Conservation (phyloP, 2,329 filamentous ascomycete genomes). For the Phialophora chinensis region DNA sequence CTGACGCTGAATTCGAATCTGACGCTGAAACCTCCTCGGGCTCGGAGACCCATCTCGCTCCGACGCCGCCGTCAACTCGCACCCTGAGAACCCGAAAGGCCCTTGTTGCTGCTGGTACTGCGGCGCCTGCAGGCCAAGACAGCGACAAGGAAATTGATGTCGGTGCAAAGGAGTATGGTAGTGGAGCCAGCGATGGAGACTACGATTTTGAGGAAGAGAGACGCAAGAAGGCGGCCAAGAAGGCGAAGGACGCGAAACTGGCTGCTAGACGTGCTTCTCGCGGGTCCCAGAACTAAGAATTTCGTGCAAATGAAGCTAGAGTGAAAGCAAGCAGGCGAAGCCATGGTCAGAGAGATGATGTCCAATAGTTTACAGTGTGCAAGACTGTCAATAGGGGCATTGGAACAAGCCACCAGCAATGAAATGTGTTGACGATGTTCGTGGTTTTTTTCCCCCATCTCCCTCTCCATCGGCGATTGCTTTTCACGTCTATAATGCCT, state of each 20-base stretch:
- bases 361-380: background rate
- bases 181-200: conserved; percentile 2
- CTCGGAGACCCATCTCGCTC: background rate
- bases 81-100: background rate
- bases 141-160: background rate
- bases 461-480: background rate
- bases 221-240: background rate
- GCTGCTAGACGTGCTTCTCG: conserved; percentile 1
- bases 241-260: conserved; percentile 8
- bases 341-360: background rate
- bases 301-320: background rate
- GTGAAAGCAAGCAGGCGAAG: background rate
- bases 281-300: background rate
- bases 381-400: background rate
- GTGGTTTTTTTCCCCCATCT: background rate
- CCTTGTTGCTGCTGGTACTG: too few relatives aligned
- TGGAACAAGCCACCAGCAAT: conserved; percentile 1
- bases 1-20: background rate
- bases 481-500: background rate
- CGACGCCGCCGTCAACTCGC: background rate
- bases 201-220: conserved; percentile 13
- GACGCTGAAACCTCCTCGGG: conserved; percentile 9
- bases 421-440: background rate
- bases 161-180: background rate
- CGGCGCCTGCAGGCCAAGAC: background rate